These are phyloP conservation scores for Protomyces pachydermus DNA, from an alignment of 1,139 yeast genomes.

Conservation along the genomic window DNA sequence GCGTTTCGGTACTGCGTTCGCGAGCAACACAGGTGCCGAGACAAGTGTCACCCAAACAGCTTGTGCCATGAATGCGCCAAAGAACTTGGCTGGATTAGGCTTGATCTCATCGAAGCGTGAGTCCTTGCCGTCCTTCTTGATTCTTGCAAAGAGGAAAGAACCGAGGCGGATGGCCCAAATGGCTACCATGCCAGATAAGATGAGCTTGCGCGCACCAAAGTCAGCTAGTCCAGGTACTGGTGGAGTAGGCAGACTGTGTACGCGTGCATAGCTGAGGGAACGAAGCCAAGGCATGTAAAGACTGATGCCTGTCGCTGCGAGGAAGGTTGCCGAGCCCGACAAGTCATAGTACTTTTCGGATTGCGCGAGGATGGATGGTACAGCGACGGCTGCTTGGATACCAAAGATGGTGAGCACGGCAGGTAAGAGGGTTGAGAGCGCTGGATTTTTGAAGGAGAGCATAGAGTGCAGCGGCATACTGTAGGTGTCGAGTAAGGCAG, in stretches of 20 bases:
- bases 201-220: slow-evolving; percentile 9
- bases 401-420: slow-evolving; percentile 13
- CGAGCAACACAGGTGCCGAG: slow-evolving; percentile 20
- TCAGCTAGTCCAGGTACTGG: neutral
- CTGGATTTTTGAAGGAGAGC: slow-evolving; percentile 20
- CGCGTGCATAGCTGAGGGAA: slow-evolving; percentile 6
- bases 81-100: slow-evolving; percentile 9
- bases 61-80: slow-evolving; percentile 26
- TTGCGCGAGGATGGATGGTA: slow-evolving; percentile 21
- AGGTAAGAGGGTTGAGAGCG: slow-evolving; percentile 15
- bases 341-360: slow-evolving; percentile 23
- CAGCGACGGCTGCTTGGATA: slow-evolving; percentile 20
- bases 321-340: slow-evolving; percentile 15
- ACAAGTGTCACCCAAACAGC: slow-evolving; percentile 27
- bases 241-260: slow-evolving; percentile 15
- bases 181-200: slow-evolving; percentile 18
- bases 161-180: slow-evolving; percentile 25
- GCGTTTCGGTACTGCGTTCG: slow-evolving; percentile 16
- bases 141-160: slow-evolving; percentile 13
- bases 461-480: slow-evolving; percentile 12
- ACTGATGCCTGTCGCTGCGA: slow-evolving; percentile 15
- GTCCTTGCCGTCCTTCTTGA: slow-evolving; percentile 21
- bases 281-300: slow-evolving; percentile 24
- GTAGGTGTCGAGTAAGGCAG: neutral
- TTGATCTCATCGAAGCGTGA: slow-evolving; percentile 25